A percentile compares a stretch with the other conserved stretches of the same genome.
phyloP scores from a whole-genome alignment of 371 early-diverging fungal genomes.

The Dichotomocladium elegans region DNA sequence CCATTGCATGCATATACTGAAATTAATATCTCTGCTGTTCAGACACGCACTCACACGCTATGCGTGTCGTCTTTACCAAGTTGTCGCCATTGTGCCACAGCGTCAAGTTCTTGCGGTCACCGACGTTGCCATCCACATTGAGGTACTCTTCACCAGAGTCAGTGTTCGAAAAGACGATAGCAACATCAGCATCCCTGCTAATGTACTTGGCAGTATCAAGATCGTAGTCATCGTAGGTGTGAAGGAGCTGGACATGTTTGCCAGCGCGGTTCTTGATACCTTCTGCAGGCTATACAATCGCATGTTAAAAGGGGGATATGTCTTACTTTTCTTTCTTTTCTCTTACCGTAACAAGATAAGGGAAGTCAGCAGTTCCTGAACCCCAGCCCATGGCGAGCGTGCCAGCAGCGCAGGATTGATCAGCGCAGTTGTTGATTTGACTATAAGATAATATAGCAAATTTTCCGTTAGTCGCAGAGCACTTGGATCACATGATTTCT shows the following conservation, averaged over 20 bases:
- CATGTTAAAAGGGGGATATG: not conserved
- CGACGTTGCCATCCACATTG: constrained; percentile 30
- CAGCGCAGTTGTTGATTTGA: constrained; percentile 16
- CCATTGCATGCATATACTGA: not conserved
- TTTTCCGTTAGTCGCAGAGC: not conserved
- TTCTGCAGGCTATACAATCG: constrained; percentile 14
- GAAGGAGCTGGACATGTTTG: constrained; percentile 17
- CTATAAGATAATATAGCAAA: constrained; percentile 1
- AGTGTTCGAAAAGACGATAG: constrained; percentile 54
- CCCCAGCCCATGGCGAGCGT: constrained; percentile 68
- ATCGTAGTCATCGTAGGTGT: constrained; percentile 17
- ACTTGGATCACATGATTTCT: too few species aligned
- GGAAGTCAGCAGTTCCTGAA: constrained; percentile 56
- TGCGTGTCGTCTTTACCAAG: constrained; percentile 39
- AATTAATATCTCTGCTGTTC: not conserved
- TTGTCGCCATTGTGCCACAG: constrained; percentile 58
- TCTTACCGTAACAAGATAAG: constrained; percentile 49
- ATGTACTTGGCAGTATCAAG: constrained; percentile 20
- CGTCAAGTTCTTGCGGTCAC: constrained; percentile 54
- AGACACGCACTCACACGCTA: too few species aligned
- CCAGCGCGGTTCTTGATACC: constrained; percentile 40
- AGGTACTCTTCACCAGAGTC: constrained; percentile 55
- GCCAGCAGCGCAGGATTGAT: constrained; percentile 31
- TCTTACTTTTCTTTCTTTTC: not conserved
- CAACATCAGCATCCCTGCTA: constrained; percentile 44